Evolutionary conservation across 495 filamentous ascomycete species (phyloP).

Genomic region (Bacidia gigantensis): DNA sequence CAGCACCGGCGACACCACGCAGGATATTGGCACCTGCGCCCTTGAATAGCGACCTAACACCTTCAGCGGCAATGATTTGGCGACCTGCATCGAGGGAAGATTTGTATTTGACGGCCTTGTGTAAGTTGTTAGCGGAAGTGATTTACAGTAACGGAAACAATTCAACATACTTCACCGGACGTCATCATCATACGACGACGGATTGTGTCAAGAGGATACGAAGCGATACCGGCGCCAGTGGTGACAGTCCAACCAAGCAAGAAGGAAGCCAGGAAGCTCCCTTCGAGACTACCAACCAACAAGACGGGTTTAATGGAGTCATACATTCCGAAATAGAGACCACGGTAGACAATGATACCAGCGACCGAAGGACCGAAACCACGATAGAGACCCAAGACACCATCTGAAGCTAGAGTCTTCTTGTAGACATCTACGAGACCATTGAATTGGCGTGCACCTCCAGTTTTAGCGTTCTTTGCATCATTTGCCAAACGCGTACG

Average conservation of each 20-base stretch:
- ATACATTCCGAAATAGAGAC: constrained; percentile 99
- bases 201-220: constrained; percentile 98
- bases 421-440: constrained; percentile 98
- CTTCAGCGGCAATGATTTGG: constrained; percentile 95
- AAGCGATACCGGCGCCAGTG: constrained; percentile 99
- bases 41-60: constrained; percentile 98
- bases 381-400: constrained; percentile 99
- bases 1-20: constrained; percentile 99
- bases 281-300: constrained; percentile 80
- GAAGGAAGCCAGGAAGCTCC: constrained; percentile 99
- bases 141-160: not conserved
- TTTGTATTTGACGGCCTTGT: constrained; percentile 98
- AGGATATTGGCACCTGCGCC: constrained; percentile 99
- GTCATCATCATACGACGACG: constrained; percentile 99
- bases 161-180: constrained; percentile 51
- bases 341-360: constrained; percentile 99
- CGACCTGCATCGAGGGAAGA: constrained; percentile 82
- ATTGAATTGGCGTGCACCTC: constrained; percentile 99
- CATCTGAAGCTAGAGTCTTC: constrained; percentile 97
- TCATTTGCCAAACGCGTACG: constrained; percentile 99
- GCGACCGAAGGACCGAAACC: constrained; percentile 98
- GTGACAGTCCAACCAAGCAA: constrained; percentile 96
- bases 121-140: not conserved
- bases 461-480: constrained; percentile 89
- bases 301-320: constrained; percentile 99